Base-by-base conservation (phyloP, 2,329 filamentous ascomycete species). In the Botryotinia convoluta region DNA sequence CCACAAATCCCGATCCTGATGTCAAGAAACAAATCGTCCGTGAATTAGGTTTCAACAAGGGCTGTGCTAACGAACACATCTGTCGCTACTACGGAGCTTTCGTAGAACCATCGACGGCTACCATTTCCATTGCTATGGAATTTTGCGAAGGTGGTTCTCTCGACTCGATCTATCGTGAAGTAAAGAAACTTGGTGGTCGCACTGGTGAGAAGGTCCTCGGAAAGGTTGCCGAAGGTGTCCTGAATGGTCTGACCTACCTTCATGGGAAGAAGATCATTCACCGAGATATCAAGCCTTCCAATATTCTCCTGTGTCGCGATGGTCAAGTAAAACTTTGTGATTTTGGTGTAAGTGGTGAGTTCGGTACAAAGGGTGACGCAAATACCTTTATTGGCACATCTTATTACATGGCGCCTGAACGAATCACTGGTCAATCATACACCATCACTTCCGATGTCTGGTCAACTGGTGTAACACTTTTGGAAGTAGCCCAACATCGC, bases 371-470 rank as follows among this genome's bases (percentile, higher is more conserved):
- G 83, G 96, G 96, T 71, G 96, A 98, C 82, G 96, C 96, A 77
- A 98, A 98, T 82, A 99, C 96, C 0, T 99, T 99, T 81, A 99
- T 99, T 81, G 96, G 96, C 76, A 99, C 96, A 20, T 97, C 93
- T 75, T 99, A 98, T 82, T 99, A 99, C 86, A 99, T 99, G 96
- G 96, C 96, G 6, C 96, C 96, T 0, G 96, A 99, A 83, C 92
- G 96, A 70, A 99, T 99, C 82, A 98, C 96, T 1, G 96, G 96
- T 74, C 94, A 98, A 84, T 95, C 92, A 68, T 99, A 99, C 83
- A 99, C 95, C 75, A 99, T 99, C 82, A 99, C 95, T 3, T 97
- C 94, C 12, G 96, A 99, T 79, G 96, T 99, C 73, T 99, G 96
- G 96, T 98, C 95, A 60, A 91, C 97, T 12, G 96, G 96, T 76